These are phyloP conservation scores for Erucastrum elatum DNA, from an alignment of 345 rosid species.

Conservation along the genomic window DNA sequence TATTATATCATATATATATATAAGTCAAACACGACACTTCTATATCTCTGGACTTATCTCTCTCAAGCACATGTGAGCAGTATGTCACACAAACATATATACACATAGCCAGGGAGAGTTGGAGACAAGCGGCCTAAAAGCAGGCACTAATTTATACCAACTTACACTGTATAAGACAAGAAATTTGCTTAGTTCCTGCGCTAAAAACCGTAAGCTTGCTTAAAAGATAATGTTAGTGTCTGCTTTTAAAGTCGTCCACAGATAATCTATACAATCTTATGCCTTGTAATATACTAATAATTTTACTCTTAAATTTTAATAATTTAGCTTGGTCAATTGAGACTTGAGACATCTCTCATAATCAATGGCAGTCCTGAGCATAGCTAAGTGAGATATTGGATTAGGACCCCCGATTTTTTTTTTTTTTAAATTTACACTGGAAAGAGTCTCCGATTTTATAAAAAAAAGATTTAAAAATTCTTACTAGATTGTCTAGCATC, in stretches of 20 bases:
- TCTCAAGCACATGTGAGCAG: not conserved
- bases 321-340: too few species aligned
- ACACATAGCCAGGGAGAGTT: not conserved
- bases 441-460: too few species aligned
- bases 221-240: not conserved
- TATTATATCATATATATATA: not conserved
- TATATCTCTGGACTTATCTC: not conserved
- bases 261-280: not conserved
- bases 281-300: too few species aligned
- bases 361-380: too few species aligned
- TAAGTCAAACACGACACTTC: not conserved
- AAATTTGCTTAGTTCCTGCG: not conserved
- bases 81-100: not conserved
- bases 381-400: too few species aligned
- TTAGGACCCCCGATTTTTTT: too few species aligned
- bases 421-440: too few species aligned
- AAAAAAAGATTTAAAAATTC: too few species aligned
- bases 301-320: too few species aligned
- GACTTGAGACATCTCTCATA: too few species aligned
- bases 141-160: conserved; percentile 4
- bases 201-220: not conserved
- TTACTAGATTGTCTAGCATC: too few species aligned
- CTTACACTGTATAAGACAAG: not conserved
- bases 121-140: conserved; percentile 32
- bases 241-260: not conserved